These are phyloP conservation scores for Medicago lupulina DNA, from an alignment of 306 rosid genomes.

Conservation along the genomic window DNA sequence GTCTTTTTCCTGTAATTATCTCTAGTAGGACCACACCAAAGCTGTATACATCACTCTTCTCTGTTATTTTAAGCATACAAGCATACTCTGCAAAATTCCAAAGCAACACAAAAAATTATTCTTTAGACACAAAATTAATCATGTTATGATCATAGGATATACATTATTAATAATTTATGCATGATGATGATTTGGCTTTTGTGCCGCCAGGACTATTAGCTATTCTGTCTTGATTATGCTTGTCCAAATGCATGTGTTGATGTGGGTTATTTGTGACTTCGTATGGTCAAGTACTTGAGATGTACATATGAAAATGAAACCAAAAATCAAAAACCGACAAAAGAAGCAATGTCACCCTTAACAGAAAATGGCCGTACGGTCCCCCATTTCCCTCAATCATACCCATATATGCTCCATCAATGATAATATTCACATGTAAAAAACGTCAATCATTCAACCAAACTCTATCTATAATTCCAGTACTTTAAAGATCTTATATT, in stretches of 20 bases:
- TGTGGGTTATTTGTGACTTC: constrained; percentile 34
- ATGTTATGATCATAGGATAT: constrained; percentile 3
- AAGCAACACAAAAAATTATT: constrained; percentile 32
- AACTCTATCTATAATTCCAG: constrained; percentile 7
- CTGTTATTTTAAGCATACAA: constrained; percentile 77
- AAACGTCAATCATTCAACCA: not conserved
- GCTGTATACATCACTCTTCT: constrained; percentile 87
- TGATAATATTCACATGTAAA: constrained; percentile 9
- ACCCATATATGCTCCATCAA: constrained; percentile 21
- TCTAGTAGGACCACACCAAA: constrained; percentile 87
- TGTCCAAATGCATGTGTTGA: constrained; percentile 39
- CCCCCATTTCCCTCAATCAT: constrained; percentile 40
- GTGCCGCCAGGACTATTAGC: constrained; percentile 27
- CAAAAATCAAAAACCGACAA: constrained; percentile 34
- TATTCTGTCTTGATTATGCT: constrained; percentile 27
- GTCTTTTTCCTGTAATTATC: constrained; percentile 85
- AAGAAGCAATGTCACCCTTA: constrained; percentile 5
- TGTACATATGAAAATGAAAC: constrained; percentile 37
- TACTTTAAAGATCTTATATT: constrained; percentile 4
- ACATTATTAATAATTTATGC: not conserved
- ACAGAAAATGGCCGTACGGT: constrained; percentile 26
- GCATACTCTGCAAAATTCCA: constrained; percentile 72
- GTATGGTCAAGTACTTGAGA: constrained; percentile 41
- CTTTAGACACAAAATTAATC: constrained; percentile 4
- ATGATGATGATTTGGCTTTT: constrained; percentile 41